Percentiles rank a stretch among this genome's conserved stretches.
These are phyloP conservation scores for Hamamelis virginiana DNA, from an alignment of 164 flowering plant genomes.

Conservation along the genomic window DNA sequence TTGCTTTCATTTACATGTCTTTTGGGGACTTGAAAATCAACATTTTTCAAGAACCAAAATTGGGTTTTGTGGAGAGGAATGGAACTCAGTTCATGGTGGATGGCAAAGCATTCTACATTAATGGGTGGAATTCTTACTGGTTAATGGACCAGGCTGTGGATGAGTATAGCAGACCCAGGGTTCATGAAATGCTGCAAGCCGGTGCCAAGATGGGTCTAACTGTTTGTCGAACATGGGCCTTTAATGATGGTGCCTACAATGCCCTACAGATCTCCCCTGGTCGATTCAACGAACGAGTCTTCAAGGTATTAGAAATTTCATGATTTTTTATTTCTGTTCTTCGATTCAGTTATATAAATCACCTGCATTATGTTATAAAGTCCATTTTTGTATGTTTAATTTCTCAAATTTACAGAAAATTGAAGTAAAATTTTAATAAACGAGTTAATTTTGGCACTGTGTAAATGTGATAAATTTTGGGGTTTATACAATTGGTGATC, in stretches of 20 bases:
- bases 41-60: constrained; percentile 24
- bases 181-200: constrained; percentile 60
- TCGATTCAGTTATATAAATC: too few relatives aligned
- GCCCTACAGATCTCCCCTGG: constrained; percentile 94
- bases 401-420: too few relatives aligned
- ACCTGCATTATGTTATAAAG: too few relatives aligned
- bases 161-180: constrained; percentile 52
- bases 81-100: constrained; percentile 76
- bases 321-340: background rate
- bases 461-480: too few relatives aligned
- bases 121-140: constrained; percentile 98
- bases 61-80: constrained; percentile 67
- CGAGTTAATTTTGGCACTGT: too few relatives aligned
- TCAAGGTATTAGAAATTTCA: constrained; percentile 49
- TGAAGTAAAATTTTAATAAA: too few relatives aligned
- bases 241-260: constrained; percentile 88
- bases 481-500: background rate
- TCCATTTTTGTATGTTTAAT: too few relatives aligned
- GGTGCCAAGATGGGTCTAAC: constrained; percentile 94
- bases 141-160: constrained; percentile 86
- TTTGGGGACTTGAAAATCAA: constrained; percentile 46
- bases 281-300: constrained; percentile 61
- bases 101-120: constrained; percentile 68
- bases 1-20: constrained; percentile 68
- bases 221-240: constrained; percentile 99